Base-by-base conservation (phyloP, 768 basidiomycete species). In the Phallus indusiatus region DNA sequence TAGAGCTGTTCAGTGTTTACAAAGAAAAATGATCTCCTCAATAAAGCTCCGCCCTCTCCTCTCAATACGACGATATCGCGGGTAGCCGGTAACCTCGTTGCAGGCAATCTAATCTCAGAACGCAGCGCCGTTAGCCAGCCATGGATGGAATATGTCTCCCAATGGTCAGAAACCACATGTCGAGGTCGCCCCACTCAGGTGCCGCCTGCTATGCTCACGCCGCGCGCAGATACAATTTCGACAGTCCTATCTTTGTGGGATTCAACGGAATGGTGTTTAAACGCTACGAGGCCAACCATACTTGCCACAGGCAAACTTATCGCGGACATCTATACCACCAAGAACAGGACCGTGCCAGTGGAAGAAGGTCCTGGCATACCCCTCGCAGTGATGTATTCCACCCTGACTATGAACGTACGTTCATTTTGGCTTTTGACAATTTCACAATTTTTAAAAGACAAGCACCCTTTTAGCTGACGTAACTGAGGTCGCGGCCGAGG, bases 401-500 rank as follows among this genome's bases (percentile, higher is more conserved):
- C 9, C 18, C 21, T 37, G 37, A 53, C 46, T 16, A 10, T 22
- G 28, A 28, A 28, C 12, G 35, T 46, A 46, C 12, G 11, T 12
- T 34, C 50, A 12, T 3, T 12, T 8, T 34, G 21, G 50, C 16
- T 22, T 8, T 22, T n/a, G n/a, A n/a, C n/a, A 22, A 16, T 34
- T 34, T 12, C 4, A 22, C 3, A 22, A 22, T 34, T n/a, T n/a
- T n/a, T n/a, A n/a, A n/a, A n/a, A n/a, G n/a, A n/a, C n/a, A n/a
- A n/a, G n/a, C n/a, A 51, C 16, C 50, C 18, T 51, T 51, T 3
- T 12, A 42, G 42, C 37, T 61, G 52, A 47, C 55, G 61, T 57
- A 4, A 63, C 63, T 14, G 61, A 68, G 52, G 67, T 68, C n/a
- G 66, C 67, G 1, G 66, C 67, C 4, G 61, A 62, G 54, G 63